Conservation (phyloP, 306 rosid genomes). For the Cucurbita argyrosperma region DNA sequence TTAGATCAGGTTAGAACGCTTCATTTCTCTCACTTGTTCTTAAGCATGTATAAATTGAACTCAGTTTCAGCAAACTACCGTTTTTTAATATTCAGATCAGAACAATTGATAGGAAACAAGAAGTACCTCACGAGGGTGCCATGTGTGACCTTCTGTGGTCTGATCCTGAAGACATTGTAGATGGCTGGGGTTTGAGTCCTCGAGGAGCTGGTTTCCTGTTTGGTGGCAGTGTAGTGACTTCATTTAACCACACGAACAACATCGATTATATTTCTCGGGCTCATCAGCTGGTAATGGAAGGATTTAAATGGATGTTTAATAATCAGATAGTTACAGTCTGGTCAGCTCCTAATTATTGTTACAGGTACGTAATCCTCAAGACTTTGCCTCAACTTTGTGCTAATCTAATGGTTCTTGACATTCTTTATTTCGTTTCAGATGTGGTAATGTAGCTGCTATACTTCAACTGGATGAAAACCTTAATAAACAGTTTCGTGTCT, state of each 20-base stretch:
- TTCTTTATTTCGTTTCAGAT: constrained; percentile 34
- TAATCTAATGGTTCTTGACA: constrained; percentile 11
- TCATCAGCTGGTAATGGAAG: constrained; percentile 99
- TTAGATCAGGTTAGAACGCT: constrained; percentile 64
- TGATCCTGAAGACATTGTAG: constrained; percentile 97
- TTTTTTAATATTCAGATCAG: constrained; percentile 47
- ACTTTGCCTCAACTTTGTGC: constrained; percentile 2
- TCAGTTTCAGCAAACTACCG: background rate
- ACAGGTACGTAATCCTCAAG: constrained; percentile 39
- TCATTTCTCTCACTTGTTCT: background rate
- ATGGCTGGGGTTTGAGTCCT: constrained; percentile 97
- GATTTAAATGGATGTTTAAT: constrained; percentile 98
- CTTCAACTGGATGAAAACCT: constrained; percentile 86
- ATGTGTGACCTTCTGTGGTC: constrained; percentile 99
- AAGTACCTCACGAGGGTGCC: constrained; percentile 98
- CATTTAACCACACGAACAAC: constrained; percentile 88
- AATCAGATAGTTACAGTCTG: constrained; percentile 96
- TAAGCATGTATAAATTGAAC: background rate
- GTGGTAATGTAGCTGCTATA: constrained; percentile 98
- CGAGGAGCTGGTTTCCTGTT: constrained; percentile 97
- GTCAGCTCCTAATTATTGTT: constrained; percentile 99
- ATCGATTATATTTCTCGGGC: constrained; percentile 96
- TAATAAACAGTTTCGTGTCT: constrained; percentile 74
- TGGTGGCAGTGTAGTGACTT: constrained; percentile 80
- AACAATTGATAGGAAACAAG: constrained; percentile 94